Base-by-base conservation (phyloP, 2,329 filamentous ascomycete species). In the Neonectria neomacrospora region DNA sequence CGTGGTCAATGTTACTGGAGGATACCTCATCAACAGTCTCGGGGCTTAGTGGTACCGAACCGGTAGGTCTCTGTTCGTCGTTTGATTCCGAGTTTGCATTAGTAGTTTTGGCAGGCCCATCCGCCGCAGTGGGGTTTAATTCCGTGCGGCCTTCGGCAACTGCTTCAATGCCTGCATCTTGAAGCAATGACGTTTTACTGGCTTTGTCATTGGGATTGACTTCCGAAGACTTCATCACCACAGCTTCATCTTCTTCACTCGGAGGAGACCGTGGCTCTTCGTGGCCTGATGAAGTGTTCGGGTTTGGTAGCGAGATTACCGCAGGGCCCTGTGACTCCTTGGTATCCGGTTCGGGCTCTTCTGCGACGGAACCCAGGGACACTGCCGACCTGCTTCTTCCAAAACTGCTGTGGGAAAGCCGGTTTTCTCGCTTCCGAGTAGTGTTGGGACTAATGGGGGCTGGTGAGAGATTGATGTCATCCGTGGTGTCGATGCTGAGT, bases 321-420 rank as follows among this genome's bases (percentile, higher is more conserved):
- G 50, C 37, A 20, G 50, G 50, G 30, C 41, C 41, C 18, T 54
- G 23, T 18, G 23, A 16, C 9, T 39, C n/a, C 14, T 14, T 37
- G n/a, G 26, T 32, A 18, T 53, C 18, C 44, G 48, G 10, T 16
- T 53, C 50, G 5, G 52, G 14, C 7, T 56, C 34, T 16, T 45
- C 51, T 32, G 79, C 79, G 53, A 85, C 85, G 16, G 82, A 79
- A 8, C 80, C 77, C 6, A 85, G 75, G 3, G 82, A 83, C 4
- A 75, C 71, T n/a, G 73, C 72, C 22, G 80, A 78, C 60, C 73
- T 74, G n/a, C 74, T 76, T 23, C 78, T 78, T n/a, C 70, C 71
- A 41, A 76, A 70, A 42, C 77, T 76, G 54, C 75, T 71, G 30
- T 76, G 71, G 5, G 78, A 79, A 26, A 68, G 60, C 37, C 77